phyloP scores from a whole-genome alignment of 768 basidiomycete species.

The Dendrothele bispora region DNA sequence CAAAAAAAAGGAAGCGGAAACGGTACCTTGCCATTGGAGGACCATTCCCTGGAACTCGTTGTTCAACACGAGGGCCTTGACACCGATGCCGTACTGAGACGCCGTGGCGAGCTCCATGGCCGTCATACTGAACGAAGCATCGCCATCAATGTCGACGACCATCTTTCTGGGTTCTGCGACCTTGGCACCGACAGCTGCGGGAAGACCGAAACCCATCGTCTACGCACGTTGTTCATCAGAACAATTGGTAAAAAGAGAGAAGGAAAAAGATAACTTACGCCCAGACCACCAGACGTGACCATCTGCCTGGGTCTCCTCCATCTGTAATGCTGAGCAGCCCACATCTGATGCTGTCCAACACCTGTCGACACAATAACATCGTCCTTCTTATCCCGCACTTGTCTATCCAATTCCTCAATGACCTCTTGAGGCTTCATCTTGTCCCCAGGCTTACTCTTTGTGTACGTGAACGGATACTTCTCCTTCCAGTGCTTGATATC shows the following conservation, averaged over 20 bases:
- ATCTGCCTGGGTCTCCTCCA: slow-evolving; percentile 87
- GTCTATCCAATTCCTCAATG: slow-evolving; percentile 85
- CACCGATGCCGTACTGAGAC: slow-evolving; percentile 86
- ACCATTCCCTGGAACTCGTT: slow-evolving; percentile 99
- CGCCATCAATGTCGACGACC: slow-evolving; percentile 96
- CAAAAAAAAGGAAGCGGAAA: too few species aligned
- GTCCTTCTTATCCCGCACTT: slow-evolving; percentile 79
- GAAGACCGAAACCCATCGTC: slow-evolving; percentile 99
- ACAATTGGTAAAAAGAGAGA: slow-evolving; percentile 2
- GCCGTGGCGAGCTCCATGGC: slow-evolving; percentile 99
- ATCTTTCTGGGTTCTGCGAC: slow-evolving; percentile 92
- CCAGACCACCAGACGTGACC: slow-evolving; percentile 93
- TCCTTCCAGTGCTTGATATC: slow-evolving; percentile 85
- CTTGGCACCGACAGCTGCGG: slow-evolving; percentile 94
- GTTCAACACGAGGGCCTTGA: slow-evolving; percentile 91
- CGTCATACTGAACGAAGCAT: slow-evolving; percentile 99
- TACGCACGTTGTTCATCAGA: slow-evolving; percentile 24
- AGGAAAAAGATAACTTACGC: slow-evolving; percentile 52
- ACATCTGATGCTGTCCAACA: slow-evolving; percentile 99
- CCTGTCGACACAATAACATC: slow-evolving; percentile 89
- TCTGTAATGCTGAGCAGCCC: slow-evolving; percentile 93
- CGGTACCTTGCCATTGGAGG: slow-evolving; percentile 93
- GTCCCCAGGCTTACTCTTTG: slow-evolving; percentile 58
- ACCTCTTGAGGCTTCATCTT: slow-evolving; percentile 97
- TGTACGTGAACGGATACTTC: slow-evolving; percentile 88